Base-by-base conservation (phyloP, 2,329 filamentous ascomycete species). In the Aspergillus vadensis region DNA sequence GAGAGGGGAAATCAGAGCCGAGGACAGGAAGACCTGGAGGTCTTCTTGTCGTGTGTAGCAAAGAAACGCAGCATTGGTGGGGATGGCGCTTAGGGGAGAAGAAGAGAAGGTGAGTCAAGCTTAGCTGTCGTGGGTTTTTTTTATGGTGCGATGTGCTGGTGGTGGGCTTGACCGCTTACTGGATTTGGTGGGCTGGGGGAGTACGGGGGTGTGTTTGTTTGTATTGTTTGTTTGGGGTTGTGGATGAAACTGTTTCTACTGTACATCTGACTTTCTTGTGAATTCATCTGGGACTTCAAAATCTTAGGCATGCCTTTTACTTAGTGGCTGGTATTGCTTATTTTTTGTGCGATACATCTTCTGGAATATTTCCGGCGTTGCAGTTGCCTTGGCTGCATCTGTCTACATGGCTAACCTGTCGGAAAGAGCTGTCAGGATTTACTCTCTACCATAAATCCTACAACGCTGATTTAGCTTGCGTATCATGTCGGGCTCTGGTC, bases 51-150 rank as follows among this genome's bases (percentile, higher is more conserved):
- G 77, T 86, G 86, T 91, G 89, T 89, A 89, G 91, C 91, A 93
- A 92, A 91, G 91, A 93, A 93, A 93, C 90, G 90, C 90, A 90
- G 91, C 91, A 85, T 91, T 93, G 89, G 87, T 84, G 86, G 89
- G 90, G 90, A 88, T 87, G 89, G 86, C 88, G 87, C 88, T 90
- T 89, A 82, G 65, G 79, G 78, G 74, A 72, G 77, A 70, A 21
- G 65, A 63, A 66, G 71, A 63, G 64, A 47, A 50, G 62, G 54
- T 60, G 58, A 61, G 65, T 63, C 64, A 68, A 61, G 64, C 58
- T 59, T 47, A 61, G 17, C 30, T 25, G 53, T 44, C 12, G 53
- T 41, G 61, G 63, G 61, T 56, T 59, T 62, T 56, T 63, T 65
- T 60, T 56, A 58, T 60, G 43, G 56, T 55, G 54, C 38, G 48